phyloP scores from a whole-genome alignment of 495 filamentous ascomycete species.

The Zalerion maritima region DNA sequence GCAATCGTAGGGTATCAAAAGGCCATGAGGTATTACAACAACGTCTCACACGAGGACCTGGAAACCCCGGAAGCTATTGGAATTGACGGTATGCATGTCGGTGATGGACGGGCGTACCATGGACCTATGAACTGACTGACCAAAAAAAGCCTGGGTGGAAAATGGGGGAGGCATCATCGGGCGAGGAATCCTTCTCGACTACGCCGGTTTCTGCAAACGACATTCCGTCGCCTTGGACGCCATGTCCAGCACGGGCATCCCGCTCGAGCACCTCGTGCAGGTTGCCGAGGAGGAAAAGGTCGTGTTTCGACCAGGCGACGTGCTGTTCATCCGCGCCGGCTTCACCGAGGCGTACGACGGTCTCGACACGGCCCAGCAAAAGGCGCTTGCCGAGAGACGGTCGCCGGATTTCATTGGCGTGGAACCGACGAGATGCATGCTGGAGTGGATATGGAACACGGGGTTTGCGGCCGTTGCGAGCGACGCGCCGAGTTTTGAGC shows the following conservation, averaged over 20 bases:
- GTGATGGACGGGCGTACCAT: no score
- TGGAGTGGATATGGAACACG: slow-evolving; percentile 39
- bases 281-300: slow-evolving; percentile 43
- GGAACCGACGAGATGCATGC: slow-evolving; percentile 34
- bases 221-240: slow-evolving; percentile 38
- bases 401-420: slow-evolving; percentile 37
- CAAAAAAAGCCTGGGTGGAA: slow-evolving; percentile 24
- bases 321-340: slow-evolving; percentile 53
- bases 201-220: slow-evolving; percentile 27
- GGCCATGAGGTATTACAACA: no score
- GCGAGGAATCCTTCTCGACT: slow-evolving; percentile 45
- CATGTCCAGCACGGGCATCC: slow-evolving; percentile 46
- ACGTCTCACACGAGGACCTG: no score
- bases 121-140: no score
- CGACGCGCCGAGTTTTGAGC: slow-evolving; percentile 36
- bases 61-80: no score
- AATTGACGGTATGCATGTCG: no score
- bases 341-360: slow-evolving; percentile 43
- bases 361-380: slow-evolving; percentile 21
- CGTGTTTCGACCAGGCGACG: slow-evolving; percentile 43
- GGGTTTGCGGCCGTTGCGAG: slow-evolving; percentile 39
- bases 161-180: slow-evolving; percentile 38
- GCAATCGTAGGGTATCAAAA: no score
- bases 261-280: slow-evolving; percentile 37
- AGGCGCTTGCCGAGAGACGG: slow-evolving; percentile 11